phyloP scores from a whole-genome alignment of 2,329 filamentous ascomycete species.

The Ascosphaera pollenicola region DNA sequence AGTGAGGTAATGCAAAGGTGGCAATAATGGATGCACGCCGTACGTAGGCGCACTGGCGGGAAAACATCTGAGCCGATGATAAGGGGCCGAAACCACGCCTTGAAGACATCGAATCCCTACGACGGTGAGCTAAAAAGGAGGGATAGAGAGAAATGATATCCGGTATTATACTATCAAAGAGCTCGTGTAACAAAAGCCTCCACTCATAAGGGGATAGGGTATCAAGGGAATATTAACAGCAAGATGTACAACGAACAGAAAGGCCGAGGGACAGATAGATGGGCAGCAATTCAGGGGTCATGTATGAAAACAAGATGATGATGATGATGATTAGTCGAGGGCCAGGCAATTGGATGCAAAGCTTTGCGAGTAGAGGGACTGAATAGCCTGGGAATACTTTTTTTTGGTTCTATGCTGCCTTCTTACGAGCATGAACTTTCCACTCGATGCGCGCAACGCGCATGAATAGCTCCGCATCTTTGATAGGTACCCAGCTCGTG shows the following conservation, averaged over 20 bases:
- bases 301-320: no score
- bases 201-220: neutral
- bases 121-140: neutral
- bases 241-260: conserved; percentile 1
- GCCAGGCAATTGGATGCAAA: neutral
- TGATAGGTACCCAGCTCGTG: conserved; percentile 82
- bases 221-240: neutral
- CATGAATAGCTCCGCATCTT: conserved; percentile 87
- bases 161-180: neutral
- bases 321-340: no score
- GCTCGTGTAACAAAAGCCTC: neutral
- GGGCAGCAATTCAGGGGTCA: neutral
- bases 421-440: conserved; percentile 40
- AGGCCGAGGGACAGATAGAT: neutral
- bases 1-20: no score
- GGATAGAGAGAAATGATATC: neutral
- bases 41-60: no score
- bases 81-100: no score
- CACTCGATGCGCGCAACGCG: conserved; percentile 72
- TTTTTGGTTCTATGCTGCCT: conserved; percentile 2
- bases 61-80: no score
- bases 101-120: neutral
- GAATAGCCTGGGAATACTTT: neutral
- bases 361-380: neutral
- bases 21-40: no score